Evolutionary conservation across 768 basidiomycete species (phyloP), one percentile per base, ranked within the genome.

Genomic region (Hericium rajendrae): DNA sequence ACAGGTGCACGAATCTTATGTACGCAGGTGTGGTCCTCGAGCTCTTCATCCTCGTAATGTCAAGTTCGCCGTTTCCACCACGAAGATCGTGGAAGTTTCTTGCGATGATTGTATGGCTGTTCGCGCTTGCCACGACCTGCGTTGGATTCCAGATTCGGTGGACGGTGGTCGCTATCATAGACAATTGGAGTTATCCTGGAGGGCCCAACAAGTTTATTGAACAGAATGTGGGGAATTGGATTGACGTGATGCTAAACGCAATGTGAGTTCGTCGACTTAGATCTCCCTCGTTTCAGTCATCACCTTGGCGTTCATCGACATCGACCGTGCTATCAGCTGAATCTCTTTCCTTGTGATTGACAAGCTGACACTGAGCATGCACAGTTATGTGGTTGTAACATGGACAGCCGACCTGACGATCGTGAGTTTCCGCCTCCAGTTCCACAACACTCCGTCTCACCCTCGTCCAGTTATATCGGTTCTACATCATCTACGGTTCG

Each of bases 151-250:
- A 62, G 26, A 56, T 58, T 10, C 50, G 28, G 43, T 64, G 61
- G 59, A 59, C 61, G 46, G 46, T 50, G 26, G 59, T 51, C 15
- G 66, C 64, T 8, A 69, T 71, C 55, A 61, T 68, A 15, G 50
- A 55, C 16, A 62, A 68, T 28, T 46, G 46, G 2, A 37, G 46
- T 16, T 62, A 62, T 50, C 56, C 61, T 41, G 63, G 63, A 2
- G 69, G 63, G 2, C 66, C 69, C 12, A 57, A 60, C 20, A 37
- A 41, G 16, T 72, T 66, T 51, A 57, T 69, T 32, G 53, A 57
- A 20, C 48, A 61, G 39, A 57, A 67, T 18, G 43, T 62, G 0
- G 52, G 53, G 18, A 60, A 61, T 24, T 51, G 60, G 24, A 53
- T 58, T 12, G 65, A 67, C 49, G 43, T 67, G 11, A 61, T 58